Evolutionary conservation across 1,139 yeast species (phyloP).

Genomic region (Candida sp.): DNA sequence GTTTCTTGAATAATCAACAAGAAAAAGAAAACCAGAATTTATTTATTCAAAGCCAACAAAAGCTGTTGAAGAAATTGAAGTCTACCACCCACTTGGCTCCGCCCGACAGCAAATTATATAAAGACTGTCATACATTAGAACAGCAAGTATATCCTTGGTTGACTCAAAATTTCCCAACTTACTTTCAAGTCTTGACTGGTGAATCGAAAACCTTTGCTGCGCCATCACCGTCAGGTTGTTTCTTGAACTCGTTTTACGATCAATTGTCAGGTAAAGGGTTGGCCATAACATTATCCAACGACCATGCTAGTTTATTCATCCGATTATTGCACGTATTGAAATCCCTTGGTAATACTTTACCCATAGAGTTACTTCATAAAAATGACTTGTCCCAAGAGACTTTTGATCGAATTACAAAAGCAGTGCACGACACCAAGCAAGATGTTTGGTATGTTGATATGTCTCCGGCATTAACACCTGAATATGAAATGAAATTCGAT

Average conservation of each 20-base stretch:
- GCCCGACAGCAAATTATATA: not conserved
- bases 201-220: conserved; percentile 4
- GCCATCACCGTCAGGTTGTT: conserved; percentile 8
- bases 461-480: conserved; percentile 20
- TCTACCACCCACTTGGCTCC: not conserved
- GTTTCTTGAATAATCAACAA: conserved; percentile 24
- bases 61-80: not conserved
- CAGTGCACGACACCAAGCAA: conserved; percentile 26
- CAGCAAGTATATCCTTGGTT: conserved; percentile 23
- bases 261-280: conserved; percentile 31
- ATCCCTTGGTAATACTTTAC: conserved; percentile 23
- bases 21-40: conserved; percentile 3
- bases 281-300: conserved; percentile 30
- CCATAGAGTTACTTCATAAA: conserved; percentile 31
- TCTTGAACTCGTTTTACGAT: conserved; percentile 15
- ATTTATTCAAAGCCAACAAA: conserved; percentile 1
- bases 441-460: conserved; percentile 44
- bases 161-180: conserved; percentile 19
- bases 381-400: conserved; percentile 19
- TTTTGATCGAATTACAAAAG: conserved; percentile 17
- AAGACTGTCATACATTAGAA: conserved; percentile 8
- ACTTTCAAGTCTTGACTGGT: conserved; percentile 7
- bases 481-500: conserved; percentile 25
- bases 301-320: conserved; percentile 20
- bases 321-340: conserved; percentile 27